These are phyloP conservation scores for Cladorrhinum sp. DNA, from an alignment of 2,329 filamentous ascomycete species.

Conservation along the genomic window DNA sequence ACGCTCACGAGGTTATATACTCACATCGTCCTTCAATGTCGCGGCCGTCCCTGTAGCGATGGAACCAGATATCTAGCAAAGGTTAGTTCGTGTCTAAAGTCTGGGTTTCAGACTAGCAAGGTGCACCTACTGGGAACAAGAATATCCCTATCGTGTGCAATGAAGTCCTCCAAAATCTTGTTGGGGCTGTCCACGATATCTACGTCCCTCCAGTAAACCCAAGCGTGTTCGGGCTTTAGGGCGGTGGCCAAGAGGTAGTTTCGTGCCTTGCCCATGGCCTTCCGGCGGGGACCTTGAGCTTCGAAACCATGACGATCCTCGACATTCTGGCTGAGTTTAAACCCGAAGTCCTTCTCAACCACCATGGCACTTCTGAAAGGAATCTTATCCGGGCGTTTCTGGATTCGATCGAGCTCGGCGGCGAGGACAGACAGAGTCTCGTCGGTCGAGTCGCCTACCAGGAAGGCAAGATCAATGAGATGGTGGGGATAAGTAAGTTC, in stretches of 20 bases:
- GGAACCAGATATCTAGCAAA: constrained; percentile 86
- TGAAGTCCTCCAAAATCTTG: constrained; percentile 89
- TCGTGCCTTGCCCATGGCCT: constrained; percentile 82
- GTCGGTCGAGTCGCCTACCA: constrained; percentile 87
- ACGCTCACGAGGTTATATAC: constrained; percentile 33
- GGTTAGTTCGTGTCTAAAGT: constrained; percentile 28
- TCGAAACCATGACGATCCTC: constrained; percentile 80
- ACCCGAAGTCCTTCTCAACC: constrained; percentile 87
- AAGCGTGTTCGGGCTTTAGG: constrained; percentile 89
- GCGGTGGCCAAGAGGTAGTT: constrained; percentile 87
- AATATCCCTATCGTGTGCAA: constrained; percentile 88
- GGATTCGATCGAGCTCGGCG: constrained; percentile 82
- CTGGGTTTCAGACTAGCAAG: not conserved
- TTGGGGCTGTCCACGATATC: constrained; percentile 90
- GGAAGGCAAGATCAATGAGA: constrained; percentile 90
- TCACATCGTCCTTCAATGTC: constrained; percentile 95
- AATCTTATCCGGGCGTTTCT: constrained; percentile 73
- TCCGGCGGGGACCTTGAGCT: constrained; percentile 85
- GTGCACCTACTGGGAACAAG: constrained; percentile 80
- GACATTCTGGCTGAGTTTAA: constrained; percentile 71
- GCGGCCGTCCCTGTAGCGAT: constrained; percentile 73
- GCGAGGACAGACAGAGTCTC: constrained; percentile 86
- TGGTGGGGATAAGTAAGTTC: constrained; percentile 92
- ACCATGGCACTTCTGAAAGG: constrained; percentile 84
- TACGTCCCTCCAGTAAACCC: constrained; percentile 98